Conservation (phyloP, 805 yeast species). For the Saccharomyces mikatae region DNA sequence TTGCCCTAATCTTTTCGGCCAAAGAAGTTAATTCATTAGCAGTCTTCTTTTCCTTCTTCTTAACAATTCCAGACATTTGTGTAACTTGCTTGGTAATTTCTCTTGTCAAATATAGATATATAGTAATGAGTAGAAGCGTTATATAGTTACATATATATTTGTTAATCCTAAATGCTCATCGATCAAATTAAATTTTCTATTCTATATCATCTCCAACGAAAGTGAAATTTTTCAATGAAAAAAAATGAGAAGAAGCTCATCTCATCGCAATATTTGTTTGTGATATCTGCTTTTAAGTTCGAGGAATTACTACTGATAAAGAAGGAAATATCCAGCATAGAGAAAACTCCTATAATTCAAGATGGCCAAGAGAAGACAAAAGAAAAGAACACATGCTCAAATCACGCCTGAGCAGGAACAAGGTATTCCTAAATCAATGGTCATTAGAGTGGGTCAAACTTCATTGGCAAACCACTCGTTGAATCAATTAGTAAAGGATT, state of each 20-base stretch:
- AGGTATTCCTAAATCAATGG: constrained; percentile 89
- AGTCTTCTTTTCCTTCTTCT: constrained; percentile 5
- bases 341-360: not conserved
- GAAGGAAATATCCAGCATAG: not conserved
- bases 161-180: not conserved
- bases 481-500: constrained; percentile 77
- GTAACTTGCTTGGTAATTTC: not conserved
- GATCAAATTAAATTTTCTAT: not conserved
- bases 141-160: not conserved
- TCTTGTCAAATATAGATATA: not conserved
- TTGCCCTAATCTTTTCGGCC: constrained; percentile 48
- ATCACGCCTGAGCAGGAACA: constrained; percentile 54
- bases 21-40: constrained; percentile 34
- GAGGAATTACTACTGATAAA: not conserved
- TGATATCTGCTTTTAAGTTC: constrained; percentile 4
- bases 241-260: constrained; percentile 1
- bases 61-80: constrained; percentile 3
- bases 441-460: constrained; percentile 64
- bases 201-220: not conserved
- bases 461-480: constrained; percentile 61
- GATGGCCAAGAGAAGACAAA: constrained; percentile 55
- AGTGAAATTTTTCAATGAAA: constrained; percentile 1
- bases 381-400: constrained; percentile 79
- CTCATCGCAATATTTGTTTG: constrained; percentile 8
- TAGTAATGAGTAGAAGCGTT: not conserved